A percentile compares a stretch with the other conserved stretches of the same genome.
Evolutionary conservation across 202 grass and related monocot species (phyloP).

Genomic region (Carex sylvatica): DNA sequence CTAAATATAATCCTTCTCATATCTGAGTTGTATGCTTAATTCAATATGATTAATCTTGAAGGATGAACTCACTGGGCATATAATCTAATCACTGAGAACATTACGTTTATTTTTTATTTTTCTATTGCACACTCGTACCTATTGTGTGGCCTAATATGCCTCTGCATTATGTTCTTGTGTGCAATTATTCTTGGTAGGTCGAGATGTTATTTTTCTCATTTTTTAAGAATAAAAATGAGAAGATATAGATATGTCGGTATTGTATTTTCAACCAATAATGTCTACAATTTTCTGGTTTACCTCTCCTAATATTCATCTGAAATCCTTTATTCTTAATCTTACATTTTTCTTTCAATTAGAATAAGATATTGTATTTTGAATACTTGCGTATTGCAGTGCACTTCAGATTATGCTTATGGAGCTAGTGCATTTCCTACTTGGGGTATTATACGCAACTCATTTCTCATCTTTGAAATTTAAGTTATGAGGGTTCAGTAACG

Average conservation of each 20-base stretch:
- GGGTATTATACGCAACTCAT: conserved; percentile 79
- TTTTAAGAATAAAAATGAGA: background rate
- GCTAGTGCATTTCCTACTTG: conserved; percentile 51
- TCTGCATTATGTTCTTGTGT: background rate
- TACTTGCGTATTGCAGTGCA: conserved; percentile 52
- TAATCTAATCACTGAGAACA: background rate
- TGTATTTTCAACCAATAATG: too few relatives aligned
- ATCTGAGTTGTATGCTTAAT: background rate
- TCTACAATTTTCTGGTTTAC: too few relatives aligned
- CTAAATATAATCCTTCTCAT: background rate
- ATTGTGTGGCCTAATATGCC: too few relatives aligned
- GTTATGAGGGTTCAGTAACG: conserved; percentile 37
- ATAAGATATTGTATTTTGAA: background rate
- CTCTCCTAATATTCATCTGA: background rate
- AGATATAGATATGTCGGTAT: too few relatives aligned
- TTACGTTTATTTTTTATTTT: background rate
- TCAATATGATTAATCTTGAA: background rate
- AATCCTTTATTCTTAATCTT: background rate
- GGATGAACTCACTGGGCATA: background rate
- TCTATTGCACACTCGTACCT: background rate
- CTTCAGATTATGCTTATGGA: conserved; percentile 93
- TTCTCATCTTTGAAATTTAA: conserved; percentile 64
- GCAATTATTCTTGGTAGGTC: background rate
- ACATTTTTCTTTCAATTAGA: background rate
- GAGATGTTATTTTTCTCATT: background rate